Percentiles rank a stretch among this genome's conserved stretches.
Evolutionary conservation across 2,329 filamentous ascomycete species (phyloP).

Genomic region (Fusarium napiforme): DNA sequence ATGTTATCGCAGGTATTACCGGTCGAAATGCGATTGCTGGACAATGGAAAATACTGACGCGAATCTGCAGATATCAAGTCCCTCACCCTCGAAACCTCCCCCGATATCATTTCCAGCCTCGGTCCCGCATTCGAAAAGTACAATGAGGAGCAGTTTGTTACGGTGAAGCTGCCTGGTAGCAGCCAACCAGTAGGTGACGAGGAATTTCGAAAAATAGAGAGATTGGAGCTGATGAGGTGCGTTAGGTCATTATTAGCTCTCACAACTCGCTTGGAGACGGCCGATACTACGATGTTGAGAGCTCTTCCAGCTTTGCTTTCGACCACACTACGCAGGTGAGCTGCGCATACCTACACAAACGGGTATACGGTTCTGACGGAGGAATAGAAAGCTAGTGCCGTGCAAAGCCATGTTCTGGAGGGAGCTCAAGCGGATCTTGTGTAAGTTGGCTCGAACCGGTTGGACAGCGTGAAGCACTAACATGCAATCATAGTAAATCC

Average conservation of each 20-base stretch:
- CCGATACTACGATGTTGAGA: slow-evolving; percentile 91
- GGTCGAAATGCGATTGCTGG: neutral
- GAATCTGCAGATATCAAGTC: slow-evolving; percentile 81
- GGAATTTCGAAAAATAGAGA: neutral
- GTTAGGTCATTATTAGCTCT: slow-evolving; percentile 82
- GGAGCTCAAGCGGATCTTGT: slow-evolving; percentile 81
- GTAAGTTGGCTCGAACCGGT: slow-evolving; percentile 60
- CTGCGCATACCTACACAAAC: neutral
- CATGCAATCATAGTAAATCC: slow-evolving; percentile 72
- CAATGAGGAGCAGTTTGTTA: slow-evolving; percentile 93
- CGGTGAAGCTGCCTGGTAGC: slow-evolving; percentile 88
- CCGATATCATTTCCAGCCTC: slow-evolving; percentile 75
- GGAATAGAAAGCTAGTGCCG: slow-evolving; percentile 79
- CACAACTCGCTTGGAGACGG: slow-evolving; percentile 84
- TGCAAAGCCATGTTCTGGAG: slow-evolving; percentile 83
- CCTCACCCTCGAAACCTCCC: slow-evolving; percentile 77
- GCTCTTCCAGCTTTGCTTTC: slow-evolving; percentile 87
- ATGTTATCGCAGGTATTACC: slow-evolving; percentile 83
- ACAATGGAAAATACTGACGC: slow-evolving; percentile 33
- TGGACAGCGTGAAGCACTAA: slow-evolving; percentile 10
- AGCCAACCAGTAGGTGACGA: slow-evolving; percentile 64
- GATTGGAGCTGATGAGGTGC: slow-evolving; percentile 14
- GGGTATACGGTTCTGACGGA: slow-evolving; percentile 22
- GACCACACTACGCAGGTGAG: slow-evolving; percentile 82
- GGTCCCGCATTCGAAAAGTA: slow-evolving; percentile 90